Evolutionary conservation across 2,329 filamentous ascomycete species (phyloP).

Genomic region (Fusarium equiseti): DNA sequence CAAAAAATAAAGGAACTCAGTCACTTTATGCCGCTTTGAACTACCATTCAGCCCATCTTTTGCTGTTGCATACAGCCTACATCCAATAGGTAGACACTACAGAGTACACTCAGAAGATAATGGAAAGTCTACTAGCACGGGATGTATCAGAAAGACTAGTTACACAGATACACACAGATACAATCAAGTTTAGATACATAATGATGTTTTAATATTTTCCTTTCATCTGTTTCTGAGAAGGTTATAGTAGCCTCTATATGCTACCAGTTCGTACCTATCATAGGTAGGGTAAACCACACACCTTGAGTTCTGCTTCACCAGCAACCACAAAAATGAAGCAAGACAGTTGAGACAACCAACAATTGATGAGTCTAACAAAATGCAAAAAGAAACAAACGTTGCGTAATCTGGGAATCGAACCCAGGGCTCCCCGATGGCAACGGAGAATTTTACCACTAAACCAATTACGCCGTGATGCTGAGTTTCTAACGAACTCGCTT

Average conservation of each 20-base stretch:
- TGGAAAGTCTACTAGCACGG: too few species aligned
- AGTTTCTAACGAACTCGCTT: neutral
- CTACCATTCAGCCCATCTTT: too few species aligned
- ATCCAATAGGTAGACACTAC: too few species aligned
- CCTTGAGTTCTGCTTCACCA: neutral
- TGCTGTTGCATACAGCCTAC: too few species aligned
- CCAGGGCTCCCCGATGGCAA: constrained; percentile 45
- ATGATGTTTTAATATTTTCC: neutral
- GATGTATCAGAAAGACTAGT: too few species aligned
- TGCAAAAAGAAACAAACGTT: neutral
- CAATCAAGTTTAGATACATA: too few species aligned
- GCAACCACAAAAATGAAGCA: neutral
- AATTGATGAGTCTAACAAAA: neutral
- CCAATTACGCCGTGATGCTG: constrained; percentile 29
- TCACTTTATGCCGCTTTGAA: neutral
- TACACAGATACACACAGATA: too few species aligned
- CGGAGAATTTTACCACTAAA: constrained; percentile 46
- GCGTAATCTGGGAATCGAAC: constrained; percentile 45
- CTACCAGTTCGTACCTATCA: too few species aligned
- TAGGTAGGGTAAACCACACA: neutral
- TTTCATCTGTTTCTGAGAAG: neutral
- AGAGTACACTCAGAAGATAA: too few species aligned
- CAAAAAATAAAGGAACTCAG: too few species aligned
- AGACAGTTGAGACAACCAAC: neutral
- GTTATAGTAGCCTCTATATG: too few species aligned